Evolutionary conservation across 148 eudicot genomes (phyloP).

Genomic region (Amaranthus hypochondriacus): DNA sequence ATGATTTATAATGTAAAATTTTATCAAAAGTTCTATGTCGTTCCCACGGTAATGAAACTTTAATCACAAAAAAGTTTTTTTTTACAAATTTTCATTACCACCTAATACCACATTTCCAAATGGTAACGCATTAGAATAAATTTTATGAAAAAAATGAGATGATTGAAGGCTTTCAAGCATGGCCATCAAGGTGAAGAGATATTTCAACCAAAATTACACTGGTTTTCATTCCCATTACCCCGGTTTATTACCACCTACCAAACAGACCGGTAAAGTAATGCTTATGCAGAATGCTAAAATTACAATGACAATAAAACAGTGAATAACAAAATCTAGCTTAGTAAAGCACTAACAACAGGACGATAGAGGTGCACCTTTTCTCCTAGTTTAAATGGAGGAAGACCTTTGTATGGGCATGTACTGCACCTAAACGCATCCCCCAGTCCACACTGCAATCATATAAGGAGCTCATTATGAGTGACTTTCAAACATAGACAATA

Average conservation of each 20-base stretch:
- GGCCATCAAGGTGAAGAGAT: not conserved
- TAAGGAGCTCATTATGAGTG: not conserved
- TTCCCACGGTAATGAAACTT: no score
- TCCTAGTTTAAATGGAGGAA: conserved; percentile 81
- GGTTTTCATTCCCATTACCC: not conserved
- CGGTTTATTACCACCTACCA: no score
- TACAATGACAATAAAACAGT: not conserved
- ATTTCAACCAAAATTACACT: not conserved
- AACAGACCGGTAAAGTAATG: no score
- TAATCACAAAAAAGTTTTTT: no score
- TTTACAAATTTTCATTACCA: no score
- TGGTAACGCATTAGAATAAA: no score
- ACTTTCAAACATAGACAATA: not conserved
- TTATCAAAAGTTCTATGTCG: no score
- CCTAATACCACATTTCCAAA: no score
- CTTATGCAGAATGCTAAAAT: no score
- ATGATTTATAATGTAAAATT: no score
- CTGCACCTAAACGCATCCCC: conserved; percentile 96
- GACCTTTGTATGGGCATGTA: conserved; percentile 93
- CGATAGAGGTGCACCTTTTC: conserved; percentile 59
- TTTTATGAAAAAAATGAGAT: not conserved
- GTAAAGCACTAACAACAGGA: not conserved
- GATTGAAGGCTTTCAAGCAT: no score
- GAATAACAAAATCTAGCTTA: not conserved
- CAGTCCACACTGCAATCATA: conserved; percentile 61